These are phyloP conservation scores for Aspergillus pseudotamarii DNA, from an alignment of 2,329 filamentous ascomycete genomes.

Conservation along the genomic window DNA sequence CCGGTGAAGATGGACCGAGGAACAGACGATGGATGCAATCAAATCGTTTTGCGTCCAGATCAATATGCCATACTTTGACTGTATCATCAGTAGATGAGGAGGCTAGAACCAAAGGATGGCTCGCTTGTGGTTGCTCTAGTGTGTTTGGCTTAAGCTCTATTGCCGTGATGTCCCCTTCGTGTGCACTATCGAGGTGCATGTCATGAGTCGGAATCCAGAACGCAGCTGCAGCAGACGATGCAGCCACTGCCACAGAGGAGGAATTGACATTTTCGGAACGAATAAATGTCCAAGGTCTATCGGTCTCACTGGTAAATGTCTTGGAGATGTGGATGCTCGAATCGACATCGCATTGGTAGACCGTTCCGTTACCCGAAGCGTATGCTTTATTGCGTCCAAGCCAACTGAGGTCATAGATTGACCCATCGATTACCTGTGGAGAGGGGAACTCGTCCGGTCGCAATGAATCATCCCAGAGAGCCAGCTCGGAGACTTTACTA, in stretches of 20 bases:
- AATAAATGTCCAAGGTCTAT: constrained; percentile 46
- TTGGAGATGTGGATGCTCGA: constrained; percentile 40
- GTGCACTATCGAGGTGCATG: constrained; percentile 40
- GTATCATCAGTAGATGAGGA: constrained; percentile 50
- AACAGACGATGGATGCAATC: constrained; percentile 41
- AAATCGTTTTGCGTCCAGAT: constrained; percentile 41
- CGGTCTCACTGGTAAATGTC: constrained; percentile 34
- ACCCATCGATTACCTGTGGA: constrained; percentile 39
- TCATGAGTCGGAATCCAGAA: constrained; percentile 52
- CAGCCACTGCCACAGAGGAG: constrained; percentile 41
- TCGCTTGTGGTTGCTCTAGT: constrained; percentile 26
- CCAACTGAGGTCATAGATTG: constrained; percentile 49
- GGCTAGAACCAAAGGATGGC: constrained; percentile 40
- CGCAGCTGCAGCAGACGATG: constrained; percentile 39
- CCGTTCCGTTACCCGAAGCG: constrained; percentile 42
- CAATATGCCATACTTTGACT: constrained; percentile 48
- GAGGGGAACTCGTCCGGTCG: constrained; percentile 41
- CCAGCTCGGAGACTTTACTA: constrained; percentile 43
- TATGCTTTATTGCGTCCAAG: constrained; percentile 40
- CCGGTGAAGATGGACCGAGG: constrained; percentile 39
- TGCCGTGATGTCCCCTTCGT: constrained; percentile 47
- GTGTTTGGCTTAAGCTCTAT: constrained; percentile 42
- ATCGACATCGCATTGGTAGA: constrained; percentile 45
- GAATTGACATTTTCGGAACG: constrained; percentile 34
- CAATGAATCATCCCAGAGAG: constrained; percentile 47